These are phyloP conservation scores for Mimosa pudica DNA, from an alignment of 306 rosid genomes.

Conservation along the genomic window DNA sequence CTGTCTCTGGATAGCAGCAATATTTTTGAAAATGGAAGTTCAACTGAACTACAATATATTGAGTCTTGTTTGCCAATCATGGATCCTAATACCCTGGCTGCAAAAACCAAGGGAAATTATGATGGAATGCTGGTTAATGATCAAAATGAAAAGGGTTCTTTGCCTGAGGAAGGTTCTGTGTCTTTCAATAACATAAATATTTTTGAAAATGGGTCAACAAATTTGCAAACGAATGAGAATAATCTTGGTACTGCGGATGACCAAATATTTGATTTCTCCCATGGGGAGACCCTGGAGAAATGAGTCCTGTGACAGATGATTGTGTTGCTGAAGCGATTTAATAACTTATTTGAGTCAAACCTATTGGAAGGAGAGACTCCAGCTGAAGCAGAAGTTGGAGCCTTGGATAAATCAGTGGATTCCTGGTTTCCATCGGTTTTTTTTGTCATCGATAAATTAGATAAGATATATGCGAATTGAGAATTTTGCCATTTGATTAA, in stretches of 20 bases:
- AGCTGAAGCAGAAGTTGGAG: constrained; percentile 25
- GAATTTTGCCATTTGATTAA: constrained; percentile 29
- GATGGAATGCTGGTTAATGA: constrained; percentile 22
- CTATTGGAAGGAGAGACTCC: constrained; percentile 33
- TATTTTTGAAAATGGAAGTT: not conserved
- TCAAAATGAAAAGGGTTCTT: constrained; percentile 38
- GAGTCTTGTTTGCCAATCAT: not conserved
- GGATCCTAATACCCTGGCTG: constrained; percentile 2
- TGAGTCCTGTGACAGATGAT: constrained; percentile 7
- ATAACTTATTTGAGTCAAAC: constrained; percentile 20
- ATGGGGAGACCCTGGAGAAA: constrained; percentile 29
- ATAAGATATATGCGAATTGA: constrained; percentile 34
- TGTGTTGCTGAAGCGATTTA: constrained; percentile 21
- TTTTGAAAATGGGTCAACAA: constrained; percentile 38
- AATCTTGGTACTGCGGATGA: constrained; percentile 23
- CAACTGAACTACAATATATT: not conserved
- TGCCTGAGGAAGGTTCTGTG: constrained; percentile 36
- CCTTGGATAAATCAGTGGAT: constrained; percentile 33
- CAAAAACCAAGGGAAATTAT: constrained; percentile 27
- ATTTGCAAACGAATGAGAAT: constrained; percentile 30
- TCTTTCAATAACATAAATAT: constrained; percentile 16
- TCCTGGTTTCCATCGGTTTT: constrained; percentile 46
- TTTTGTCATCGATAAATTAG: constrained; percentile 40
- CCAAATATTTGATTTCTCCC: constrained; percentile 25
- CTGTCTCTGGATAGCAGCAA: constrained; percentile 22